A percentile compares a stretch with the other conserved stretches of the same genome.
Conservation (phyloP, 2,329 filamentous ascomycete genomes). For the Exophiala spinifera region DNA sequence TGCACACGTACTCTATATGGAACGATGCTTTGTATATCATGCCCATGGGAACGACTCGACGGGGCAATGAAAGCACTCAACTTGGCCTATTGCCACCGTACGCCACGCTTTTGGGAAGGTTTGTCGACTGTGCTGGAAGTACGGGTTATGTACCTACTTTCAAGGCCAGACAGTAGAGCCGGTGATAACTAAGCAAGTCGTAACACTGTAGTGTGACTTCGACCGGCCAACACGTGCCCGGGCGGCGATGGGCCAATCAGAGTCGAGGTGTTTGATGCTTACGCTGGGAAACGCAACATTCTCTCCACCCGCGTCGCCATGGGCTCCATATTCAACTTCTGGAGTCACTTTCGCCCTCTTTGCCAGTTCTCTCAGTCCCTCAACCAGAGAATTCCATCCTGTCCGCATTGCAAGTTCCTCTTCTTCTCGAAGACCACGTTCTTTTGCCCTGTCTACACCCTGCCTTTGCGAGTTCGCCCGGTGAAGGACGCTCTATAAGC, state of each 20-base stretch:
- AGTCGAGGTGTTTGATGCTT: conserved; percentile 17
- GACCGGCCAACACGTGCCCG: conserved; percentile 1
- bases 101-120: too few species aligned
- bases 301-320: not conserved
- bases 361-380: conserved; percentile 5
- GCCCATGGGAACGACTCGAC: too few species aligned
- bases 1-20: too few species aligned
- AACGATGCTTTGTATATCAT: too few species aligned
- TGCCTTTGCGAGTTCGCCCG: too few species aligned
- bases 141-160: too few species aligned
- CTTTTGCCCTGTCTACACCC: not conserved
- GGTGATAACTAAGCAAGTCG: not conserved
- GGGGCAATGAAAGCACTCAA: too few species aligned
- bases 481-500: not conserved
- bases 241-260: conserved; percentile 10
- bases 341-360: conserved; percentile 16
- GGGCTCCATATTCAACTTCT: conserved; percentile 2
- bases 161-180: too few species aligned
- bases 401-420: conserved; percentile 3
- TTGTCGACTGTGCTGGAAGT: too few species aligned
- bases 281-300: conserved; percentile 11
- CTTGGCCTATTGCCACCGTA: too few species aligned
- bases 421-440: not conserved
- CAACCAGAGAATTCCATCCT: conserved; percentile 7
- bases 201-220: not conserved